Conservation (phyloP, 345 rosid species). For the Populus tremula region DNA sequence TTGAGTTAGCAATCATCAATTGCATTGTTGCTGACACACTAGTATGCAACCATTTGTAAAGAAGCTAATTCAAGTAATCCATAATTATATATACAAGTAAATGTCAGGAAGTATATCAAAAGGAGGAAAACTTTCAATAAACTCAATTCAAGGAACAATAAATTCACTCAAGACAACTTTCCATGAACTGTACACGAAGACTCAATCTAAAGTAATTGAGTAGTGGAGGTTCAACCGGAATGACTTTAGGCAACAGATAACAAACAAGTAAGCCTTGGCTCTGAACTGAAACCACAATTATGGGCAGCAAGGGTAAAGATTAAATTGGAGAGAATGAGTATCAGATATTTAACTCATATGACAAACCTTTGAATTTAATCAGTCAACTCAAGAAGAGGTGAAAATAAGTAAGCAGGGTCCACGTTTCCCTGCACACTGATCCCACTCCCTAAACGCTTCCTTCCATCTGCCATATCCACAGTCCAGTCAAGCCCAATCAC, state of each 20-base stretch:
- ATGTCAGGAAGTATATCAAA: background rate
- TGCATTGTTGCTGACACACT: background rate
- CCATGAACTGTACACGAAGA: background rate
- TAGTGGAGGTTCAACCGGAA: background rate
- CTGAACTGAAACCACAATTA: background rate
- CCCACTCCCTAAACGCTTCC: conserved; percentile 61
- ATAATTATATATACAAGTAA: background rate
- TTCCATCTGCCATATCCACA: conserved; percentile 89
- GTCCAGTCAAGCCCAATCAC: conserved; percentile 98
- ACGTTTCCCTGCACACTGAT: conserved; percentile 87
- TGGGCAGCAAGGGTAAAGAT: background rate
- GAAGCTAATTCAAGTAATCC: background rate
- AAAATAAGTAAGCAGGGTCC: conserved; percentile 80
- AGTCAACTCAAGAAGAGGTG: conserved; percentile 71
- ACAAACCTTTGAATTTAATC: conserved; percentile 72
- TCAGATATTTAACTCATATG: background rate
- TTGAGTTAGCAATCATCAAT: background rate
- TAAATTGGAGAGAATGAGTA: background rate
- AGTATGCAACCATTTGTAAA: background rate
- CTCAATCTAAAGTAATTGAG: background rate
- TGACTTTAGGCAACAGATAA: background rate
- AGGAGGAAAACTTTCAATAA: background rate
- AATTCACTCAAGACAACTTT: background rate
- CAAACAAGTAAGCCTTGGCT: background rate
- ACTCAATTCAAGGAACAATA: background rate